Conservation (phyloP, 2,329 filamentous ascomycete genomes). For the Epichloe elymi region DNA sequence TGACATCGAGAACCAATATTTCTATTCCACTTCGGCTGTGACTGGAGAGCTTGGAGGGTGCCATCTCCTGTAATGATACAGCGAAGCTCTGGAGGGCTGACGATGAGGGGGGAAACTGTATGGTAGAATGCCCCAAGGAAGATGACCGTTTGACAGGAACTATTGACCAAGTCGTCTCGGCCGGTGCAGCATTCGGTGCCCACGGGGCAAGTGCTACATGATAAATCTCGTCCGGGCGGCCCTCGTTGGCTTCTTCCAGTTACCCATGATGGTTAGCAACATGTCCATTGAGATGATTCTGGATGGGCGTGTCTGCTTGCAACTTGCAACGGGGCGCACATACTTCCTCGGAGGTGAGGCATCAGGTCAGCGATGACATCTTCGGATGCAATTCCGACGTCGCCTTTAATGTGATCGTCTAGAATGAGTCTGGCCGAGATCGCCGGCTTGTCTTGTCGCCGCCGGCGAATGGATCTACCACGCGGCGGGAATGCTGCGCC, state of each 20-base stretch:
- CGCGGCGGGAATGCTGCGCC: slow-evolving; percentile 12
- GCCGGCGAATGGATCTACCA: slow-evolving; percentile 35
- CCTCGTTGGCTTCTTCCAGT: slow-evolving; percentile 20
- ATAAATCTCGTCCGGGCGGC: slow-evolving; percentile 28
- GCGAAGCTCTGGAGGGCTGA: slow-evolving; percentile 69
- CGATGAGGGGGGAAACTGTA: slow-evolving; percentile 65
- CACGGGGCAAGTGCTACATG: slow-evolving; percentile 66
- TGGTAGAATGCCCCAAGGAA: slow-evolving; percentile 58
- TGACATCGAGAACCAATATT: slow-evolving; percentile 68
- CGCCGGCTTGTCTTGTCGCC: slow-evolving; percentile 57
- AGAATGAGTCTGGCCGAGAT: slow-evolving; percentile 70
- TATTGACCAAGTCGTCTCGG: slow-evolving; percentile 69
- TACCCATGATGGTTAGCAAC: not conserved
- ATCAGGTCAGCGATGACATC: slow-evolving; percentile 77
- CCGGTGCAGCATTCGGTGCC: slow-evolving; percentile 43
- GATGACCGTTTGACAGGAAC: slow-evolving; percentile 58
- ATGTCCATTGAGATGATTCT: not conserved
- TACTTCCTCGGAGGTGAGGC: slow-evolving; percentile 43
- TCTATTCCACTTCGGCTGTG: slow-evolving; percentile 69
- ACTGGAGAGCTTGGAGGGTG: slow-evolving; percentile 61
- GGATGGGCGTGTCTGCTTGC: not conserved
- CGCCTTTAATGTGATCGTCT: slow-evolving; percentile 73
- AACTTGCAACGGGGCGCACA: slow-evolving; percentile 16
- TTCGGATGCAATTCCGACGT: slow-evolving; percentile 74
- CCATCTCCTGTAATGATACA: slow-evolving; percentile 54